phyloP scores from a whole-genome alignment of 2,329 filamentous ascomycete genomes.

The Mariannaea elegans region DNA sequence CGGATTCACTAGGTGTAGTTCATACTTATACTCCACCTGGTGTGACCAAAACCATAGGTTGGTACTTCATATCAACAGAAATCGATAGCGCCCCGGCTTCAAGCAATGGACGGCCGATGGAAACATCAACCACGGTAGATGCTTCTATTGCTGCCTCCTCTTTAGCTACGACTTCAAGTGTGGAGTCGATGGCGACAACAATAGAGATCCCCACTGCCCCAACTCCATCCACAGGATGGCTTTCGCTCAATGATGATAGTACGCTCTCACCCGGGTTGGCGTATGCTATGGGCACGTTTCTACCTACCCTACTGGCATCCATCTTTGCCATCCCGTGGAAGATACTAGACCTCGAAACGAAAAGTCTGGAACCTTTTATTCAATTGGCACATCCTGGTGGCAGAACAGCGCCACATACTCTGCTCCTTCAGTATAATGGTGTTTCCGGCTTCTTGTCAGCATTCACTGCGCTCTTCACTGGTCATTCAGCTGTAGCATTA shows the following conservation, averaged over 20 bases:
- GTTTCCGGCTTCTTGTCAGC: not conserved
- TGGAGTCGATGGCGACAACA: not conserved
- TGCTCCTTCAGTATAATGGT: not conserved
- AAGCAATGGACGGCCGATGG: too few relatives aligned
- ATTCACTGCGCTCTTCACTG: not conserved
- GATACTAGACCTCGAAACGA: not conserved
- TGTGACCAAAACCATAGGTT: too few relatives aligned
- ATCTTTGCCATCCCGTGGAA: conserved; percentile 5
- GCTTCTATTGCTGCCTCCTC: not conserved
- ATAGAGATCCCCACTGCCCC: not conserved
- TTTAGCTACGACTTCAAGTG: not conserved
- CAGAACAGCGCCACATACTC: not conserved
- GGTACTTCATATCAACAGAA: too few relatives aligned
- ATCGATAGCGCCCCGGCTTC: too few relatives aligned
- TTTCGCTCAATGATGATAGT: not conserved
- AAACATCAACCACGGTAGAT: too few relatives aligned
- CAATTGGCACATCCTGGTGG: not conserved
- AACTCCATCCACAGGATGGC: not conserved
- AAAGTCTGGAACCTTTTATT: not conserved
- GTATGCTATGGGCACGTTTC: conserved; percentile 6
- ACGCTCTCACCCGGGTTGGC: not conserved
- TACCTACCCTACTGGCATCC: not conserved
- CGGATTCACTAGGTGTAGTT: too few relatives aligned
- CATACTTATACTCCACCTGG: too few relatives aligned
- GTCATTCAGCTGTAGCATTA: not conserved